Evolutionary conservation across 805 yeast species (phyloP).

Genomic region (Yarrowia alimentaria): DNA sequence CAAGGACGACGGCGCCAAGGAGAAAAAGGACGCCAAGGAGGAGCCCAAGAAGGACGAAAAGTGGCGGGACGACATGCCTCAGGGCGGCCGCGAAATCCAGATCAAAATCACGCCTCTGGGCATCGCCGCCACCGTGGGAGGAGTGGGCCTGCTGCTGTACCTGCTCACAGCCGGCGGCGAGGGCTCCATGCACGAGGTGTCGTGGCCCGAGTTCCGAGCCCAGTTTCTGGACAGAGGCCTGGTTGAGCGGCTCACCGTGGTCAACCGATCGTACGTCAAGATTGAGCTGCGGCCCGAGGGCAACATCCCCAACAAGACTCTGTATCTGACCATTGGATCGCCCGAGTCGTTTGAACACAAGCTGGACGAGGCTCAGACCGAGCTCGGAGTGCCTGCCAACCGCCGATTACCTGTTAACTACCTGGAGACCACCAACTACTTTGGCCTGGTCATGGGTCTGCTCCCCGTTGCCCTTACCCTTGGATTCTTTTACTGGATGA

Average conservation of each 20-base stretch:
- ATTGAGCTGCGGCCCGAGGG: slow-evolving; percentile 41
- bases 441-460: slow-evolving; percentile 64
- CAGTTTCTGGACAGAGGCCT: slow-evolving; percentile 73
- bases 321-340: slow-evolving; percentile 83
- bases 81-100: slow-evolving; percentile 20
- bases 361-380: slow-evolving; percentile 68
- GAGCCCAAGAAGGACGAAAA: slow-evolving; percentile 15
- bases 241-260: slow-evolving; percentile 69
- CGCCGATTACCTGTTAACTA: slow-evolving; percentile 78
- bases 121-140: slow-evolving; percentile 19
- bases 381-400: slow-evolving; percentile 60
- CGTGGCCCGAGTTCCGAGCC: slow-evolving; percentile 84
- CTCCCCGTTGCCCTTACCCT: slow-evolving; percentile 77
- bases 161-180: slow-evolving; percentile 9
- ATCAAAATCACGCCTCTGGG: slow-evolving; percentile 24
- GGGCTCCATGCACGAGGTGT: slow-evolving; percentile 40
- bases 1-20: slow-evolving; percentile 5
- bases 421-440: slow-evolving; percentile 62
- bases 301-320: slow-evolving; percentile 53
- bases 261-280: slow-evolving; percentile 64
- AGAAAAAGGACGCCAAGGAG: slow-evolving; percentile 2
- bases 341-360: slow-evolving; percentile 83
- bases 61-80: slow-evolving; percentile 25
- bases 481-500: slow-evolving; percentile 71
- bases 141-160: slow-evolving; percentile 4